phyloP scores from a whole-genome alignment of 345 rosid genomes.

The Melaleuca alternifolia region DNA sequence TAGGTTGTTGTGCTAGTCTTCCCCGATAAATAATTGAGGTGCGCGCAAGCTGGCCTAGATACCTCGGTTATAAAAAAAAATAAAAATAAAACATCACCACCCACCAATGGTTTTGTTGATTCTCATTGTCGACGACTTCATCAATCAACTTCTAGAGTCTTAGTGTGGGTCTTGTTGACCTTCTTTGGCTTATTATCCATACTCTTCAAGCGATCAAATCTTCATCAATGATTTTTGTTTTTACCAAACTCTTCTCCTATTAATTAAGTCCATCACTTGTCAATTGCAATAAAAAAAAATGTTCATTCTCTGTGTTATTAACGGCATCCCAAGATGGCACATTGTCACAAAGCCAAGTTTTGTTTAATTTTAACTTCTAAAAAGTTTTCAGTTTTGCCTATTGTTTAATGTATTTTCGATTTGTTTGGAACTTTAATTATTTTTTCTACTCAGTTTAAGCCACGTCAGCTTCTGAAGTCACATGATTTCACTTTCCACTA shows the following conservation, averaged over 20 bases:
- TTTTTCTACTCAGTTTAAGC: background rate
- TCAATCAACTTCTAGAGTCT: background rate
- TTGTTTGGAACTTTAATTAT: background rate
- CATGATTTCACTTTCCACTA: background rate
- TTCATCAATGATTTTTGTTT: background rate
- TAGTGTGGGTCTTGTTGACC: fast-evolving
- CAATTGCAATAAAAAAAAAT: background rate
- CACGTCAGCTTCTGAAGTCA: background rate
- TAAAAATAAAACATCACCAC: too few relatives aligned
- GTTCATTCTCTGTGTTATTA: too few relatives aligned
- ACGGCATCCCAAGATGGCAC: too few relatives aligned
- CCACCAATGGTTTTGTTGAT: too few relatives aligned
- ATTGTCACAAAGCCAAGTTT: too few relatives aligned
- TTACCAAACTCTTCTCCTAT: background rate
- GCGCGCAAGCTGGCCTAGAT: too few relatives aligned
- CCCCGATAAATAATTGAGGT: too few relatives aligned
- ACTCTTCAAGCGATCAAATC: fast-evolving
- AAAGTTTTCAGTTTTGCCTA: background rate
- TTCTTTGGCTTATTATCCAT: background rate
- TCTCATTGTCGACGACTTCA: background rate
- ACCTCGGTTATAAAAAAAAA: too few relatives aligned
- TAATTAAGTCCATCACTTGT: background rate
- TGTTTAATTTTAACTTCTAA: too few relatives aligned
- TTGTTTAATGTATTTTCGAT: too few relatives aligned
- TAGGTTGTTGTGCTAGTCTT: too few relatives aligned